phyloP scores from a whole-genome alignment of 345 rosid genomes.

The Aquilaria yunnanensis region DNA sequence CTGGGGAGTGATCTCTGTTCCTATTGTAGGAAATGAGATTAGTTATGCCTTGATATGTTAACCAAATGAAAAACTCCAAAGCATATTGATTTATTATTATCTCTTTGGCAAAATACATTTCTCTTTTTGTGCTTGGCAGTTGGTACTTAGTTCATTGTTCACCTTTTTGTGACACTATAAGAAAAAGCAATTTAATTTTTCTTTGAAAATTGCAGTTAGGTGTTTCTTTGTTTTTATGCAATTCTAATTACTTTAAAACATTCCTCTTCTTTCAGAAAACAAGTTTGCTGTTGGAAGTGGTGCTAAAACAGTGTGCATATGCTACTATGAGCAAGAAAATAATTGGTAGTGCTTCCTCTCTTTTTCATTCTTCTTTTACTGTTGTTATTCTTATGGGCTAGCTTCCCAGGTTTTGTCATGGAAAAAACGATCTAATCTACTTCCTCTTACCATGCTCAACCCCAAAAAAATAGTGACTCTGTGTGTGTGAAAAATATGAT shows the following conservation, averaged over 20 bases:
- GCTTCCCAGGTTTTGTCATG: too few species aligned
- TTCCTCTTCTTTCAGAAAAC: slow-evolving; percentile 49
- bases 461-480: too few species aligned
- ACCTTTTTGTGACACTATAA: background rate
- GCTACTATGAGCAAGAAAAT: slow-evolving; percentile 98
- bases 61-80: too few species aligned
- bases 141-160: background rate
- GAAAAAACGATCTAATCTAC: too few species aligned
- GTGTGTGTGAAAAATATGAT: too few species aligned
- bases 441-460: too few species aligned
- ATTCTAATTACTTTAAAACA: slow-evolving; percentile 1
- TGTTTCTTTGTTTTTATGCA: slow-evolving; percentile 8
- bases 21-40: too few species aligned
- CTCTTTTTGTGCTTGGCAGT: too few species aligned
- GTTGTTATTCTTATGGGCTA: background rate
- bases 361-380: slow-evolving; percentile 7
- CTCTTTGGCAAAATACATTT: too few species aligned
- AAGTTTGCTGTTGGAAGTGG: slow-evolving; percentile 99
- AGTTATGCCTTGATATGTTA: too few species aligned
- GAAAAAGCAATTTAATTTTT: background rate
- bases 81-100: too few species aligned
- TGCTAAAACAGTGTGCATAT: slow-evolving; percentile 92
- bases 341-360: slow-evolving; percentile 56
- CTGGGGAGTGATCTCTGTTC: too few species aligned
- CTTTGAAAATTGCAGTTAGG: background rate